Evolutionary conservation across 2,329 filamentous ascomycete species (phyloP), one percentile per base, ranked within the genome.

Genomic region (Botrytis deweyae): DNA sequence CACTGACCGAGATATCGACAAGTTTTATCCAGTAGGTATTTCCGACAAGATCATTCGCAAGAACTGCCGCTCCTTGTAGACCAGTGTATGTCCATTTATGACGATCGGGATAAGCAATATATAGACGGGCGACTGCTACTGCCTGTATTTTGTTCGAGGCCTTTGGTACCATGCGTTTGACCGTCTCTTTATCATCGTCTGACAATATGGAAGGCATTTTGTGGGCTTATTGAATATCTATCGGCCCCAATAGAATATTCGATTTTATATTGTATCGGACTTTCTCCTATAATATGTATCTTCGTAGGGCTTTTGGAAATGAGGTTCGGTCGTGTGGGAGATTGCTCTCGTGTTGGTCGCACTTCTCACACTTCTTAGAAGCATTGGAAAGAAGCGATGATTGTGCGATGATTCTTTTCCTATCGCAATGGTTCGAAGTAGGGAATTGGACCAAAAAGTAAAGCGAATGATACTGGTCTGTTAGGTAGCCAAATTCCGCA

Each of bases 11-110:
- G 73, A 99, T 91, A 82, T 99, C 96, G 70, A 99, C 96, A 84
- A 99, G 87, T 86, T 99, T 99, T 78, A 99, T 86, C 94, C 95
- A 99, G 84, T 95, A 97, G 0, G 96, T 98, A 83, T 97, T 92
- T 77, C 96, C 96, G 42, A 98, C 94, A 58, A 97, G 85, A 82
- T 99, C 96, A 82, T 98, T 97, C 78, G 94, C 92, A 76, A 99
- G 89, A 71, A 98, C 95, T 52, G 91, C 89, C 69, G 96, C 96
- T 71, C 96, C 96, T 82, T 98, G 96, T 64, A 98, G 84, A 22
- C 95, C 96, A 0, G 95, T 97, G 82, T 95, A 97, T 42, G 90
- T 95, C 96, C 96, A 99, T 94, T 87, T 90, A 76, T 90, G 88
- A 76, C 88, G 88, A 84, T 96, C 90, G 20, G 96, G 96, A 81